A percentile compares a stretch with the other conserved stretches of the same genome.
phyloP scores from a whole-genome alignment of 202 grass and related monocot species.

The Cymbopogon flexuosus region DNA sequence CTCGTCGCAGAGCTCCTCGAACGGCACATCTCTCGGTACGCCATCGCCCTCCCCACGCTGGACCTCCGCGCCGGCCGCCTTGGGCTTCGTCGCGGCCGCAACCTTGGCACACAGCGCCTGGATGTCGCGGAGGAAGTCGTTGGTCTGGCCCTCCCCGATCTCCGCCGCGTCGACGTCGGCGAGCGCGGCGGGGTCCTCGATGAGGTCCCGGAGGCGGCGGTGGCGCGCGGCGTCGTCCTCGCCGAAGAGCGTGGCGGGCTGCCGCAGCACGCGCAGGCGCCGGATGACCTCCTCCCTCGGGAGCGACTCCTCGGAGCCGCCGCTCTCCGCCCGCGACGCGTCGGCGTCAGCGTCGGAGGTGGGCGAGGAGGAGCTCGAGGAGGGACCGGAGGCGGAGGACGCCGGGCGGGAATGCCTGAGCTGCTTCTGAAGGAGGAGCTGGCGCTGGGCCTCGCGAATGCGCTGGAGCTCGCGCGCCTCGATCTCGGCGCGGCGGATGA shows the following conservation, averaged over 20 bases:
- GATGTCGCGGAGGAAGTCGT: constrained; percentile 70
- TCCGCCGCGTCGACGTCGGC: constrained; percentile 46
- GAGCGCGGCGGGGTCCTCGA: constrained; percentile 39
- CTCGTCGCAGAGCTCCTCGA: constrained; percentile 49
- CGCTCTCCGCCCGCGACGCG: neutral
- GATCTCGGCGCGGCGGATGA: constrained; percentile 56
- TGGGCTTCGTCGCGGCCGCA: constrained; percentile 14
- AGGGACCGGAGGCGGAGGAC: neutral
- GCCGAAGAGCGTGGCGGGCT: constrained; percentile 62
- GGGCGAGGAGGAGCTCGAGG: neutral
- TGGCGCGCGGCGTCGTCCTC: constrained; percentile 53
- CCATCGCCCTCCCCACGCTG: neutral
- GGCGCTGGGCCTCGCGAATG: constrained; percentile 33
- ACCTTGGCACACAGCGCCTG: constrained; percentile 32
- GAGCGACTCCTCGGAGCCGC: neutral
- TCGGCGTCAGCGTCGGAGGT: neutral
- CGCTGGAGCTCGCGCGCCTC: constrained; percentile 45
- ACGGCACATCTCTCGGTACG: neutral
- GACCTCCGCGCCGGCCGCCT: constrained; percentile 2
- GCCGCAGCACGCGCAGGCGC: constrained; percentile 49
- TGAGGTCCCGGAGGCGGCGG: constrained; percentile 36
- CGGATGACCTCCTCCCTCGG: constrained; percentile 60
- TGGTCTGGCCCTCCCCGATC: constrained; percentile 72
- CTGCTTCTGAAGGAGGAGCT: constrained; percentile 34
- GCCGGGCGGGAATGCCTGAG: neutral